Base-by-base conservation (phyloP, 148 eudicot species). In the Camellia japonica region DNA sequence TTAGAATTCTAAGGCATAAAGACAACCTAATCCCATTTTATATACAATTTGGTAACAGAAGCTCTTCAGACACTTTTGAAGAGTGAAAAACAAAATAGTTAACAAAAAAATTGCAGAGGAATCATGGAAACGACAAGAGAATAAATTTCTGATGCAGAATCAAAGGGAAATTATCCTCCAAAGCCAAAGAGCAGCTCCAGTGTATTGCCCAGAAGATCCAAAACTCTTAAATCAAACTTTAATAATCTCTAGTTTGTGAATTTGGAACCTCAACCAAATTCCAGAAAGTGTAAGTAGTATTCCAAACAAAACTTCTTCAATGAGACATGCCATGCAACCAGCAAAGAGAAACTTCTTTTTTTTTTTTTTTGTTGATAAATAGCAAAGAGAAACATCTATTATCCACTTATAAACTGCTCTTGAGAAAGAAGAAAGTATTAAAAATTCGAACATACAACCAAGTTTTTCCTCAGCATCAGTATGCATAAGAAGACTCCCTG, bases 401-500 rank as follows among this genome's bases (percentile, higher is more conserved):
- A 56, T 43, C 44, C 59, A 62, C 44, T 30, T 42, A 64, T 67
- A 23, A 47, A 4, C 23, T 49, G 71, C 56, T 23, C 23, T 41
- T 55, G 13, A 10, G 63, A 38, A 16, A 56, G 49, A 73, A 61
- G 30, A 49, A 61, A 80, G 54, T 30, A 1, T 47, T 59, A 46
- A 52, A 6, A 64, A 60, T 38, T 30, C 18, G 23, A 84, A 84
- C 94, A 62, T 87, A 96, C 99, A 88, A 66, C 93, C 98, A 79
- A 96, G 95, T 84, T 87, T 91, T 75, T 87, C 92, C 88, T 96
- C 94, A 4, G 92, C 95, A 82, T 94, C 95, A 20, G 87, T 75
- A 77, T 96, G 99, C 85, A 91, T 70, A 79, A 96, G 94, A 63
- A 96, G 99, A 82, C 59, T 86, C 69, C 97, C 99, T 0, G 97